Conservation (phyloP, 75 land plant species). For the Azolla pinnata region DNA sequence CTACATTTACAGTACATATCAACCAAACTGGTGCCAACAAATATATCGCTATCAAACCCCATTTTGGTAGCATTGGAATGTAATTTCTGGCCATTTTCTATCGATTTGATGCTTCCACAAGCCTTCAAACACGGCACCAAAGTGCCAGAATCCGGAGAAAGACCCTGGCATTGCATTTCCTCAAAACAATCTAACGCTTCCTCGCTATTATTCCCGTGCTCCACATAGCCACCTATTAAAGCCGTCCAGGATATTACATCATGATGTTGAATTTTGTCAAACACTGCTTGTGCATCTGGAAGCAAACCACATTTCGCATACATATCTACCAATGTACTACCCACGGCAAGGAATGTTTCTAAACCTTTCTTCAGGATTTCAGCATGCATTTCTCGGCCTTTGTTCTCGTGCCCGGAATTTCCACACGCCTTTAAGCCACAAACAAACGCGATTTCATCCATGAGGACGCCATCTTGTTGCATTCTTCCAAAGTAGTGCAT, state of each 20-base stretch:
- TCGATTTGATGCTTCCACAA: conserved; percentile 4
- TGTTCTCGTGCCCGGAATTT: conserved; percentile 4
- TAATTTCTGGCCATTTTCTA: background rate
- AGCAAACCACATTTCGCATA: conserved; percentile 37
- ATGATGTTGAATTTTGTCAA: conserved; percentile 6
- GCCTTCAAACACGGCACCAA: conserved; percentile 1
- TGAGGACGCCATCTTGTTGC: conserved; percentile 14
- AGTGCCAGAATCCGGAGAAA: background rate
- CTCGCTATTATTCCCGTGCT: conserved; percentile 10
- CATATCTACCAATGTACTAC: conserved; percentile 36
- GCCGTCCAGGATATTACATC: conserved; percentile 14
- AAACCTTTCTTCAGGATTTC: conserved; percentile 28
- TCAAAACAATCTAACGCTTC: conserved; percentile 6
- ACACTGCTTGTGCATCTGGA: conserved; percentile 9
- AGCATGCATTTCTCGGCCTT: conserved; percentile 28
- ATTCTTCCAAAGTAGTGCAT: conserved; percentile 19
- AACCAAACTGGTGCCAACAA: conserved; percentile 2
- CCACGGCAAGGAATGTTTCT: conserved; percentile 21
- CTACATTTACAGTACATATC: conserved; percentile 1
- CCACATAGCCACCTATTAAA: conserved; percentile 8
- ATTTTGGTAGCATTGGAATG: background rate
- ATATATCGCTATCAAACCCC: background rate
- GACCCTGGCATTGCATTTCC: background rate
- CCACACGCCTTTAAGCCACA: conserved; percentile 27
- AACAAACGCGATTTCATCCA: conserved; percentile 21